These are phyloP conservation scores for Sphagnum magellanicum DNA, from an alignment of 228 moss, liverwort and hornwort species.

Conservation along the genomic window DNA sequence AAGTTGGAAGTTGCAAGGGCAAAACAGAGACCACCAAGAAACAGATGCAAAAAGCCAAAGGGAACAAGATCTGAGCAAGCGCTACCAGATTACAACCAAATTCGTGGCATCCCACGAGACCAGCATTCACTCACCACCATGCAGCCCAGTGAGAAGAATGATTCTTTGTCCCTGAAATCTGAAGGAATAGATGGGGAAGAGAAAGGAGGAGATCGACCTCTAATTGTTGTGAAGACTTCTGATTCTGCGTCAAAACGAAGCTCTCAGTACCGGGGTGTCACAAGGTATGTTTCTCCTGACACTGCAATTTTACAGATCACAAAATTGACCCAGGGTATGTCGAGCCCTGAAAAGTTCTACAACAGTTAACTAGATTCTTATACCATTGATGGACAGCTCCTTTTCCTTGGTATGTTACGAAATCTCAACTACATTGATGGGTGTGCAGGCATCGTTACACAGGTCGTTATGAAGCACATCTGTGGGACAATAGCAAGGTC, in stretches of 20 bases:
- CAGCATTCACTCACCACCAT: slow-evolving; percentile 3
- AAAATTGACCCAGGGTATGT: not conserved
- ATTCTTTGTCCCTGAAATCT: slow-evolving; percentile 4
- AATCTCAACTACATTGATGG: not conserved
- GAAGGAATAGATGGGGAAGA: slow-evolving; percentile 3
- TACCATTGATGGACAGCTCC: slow-evolving; percentile 1
- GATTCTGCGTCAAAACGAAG: slow-evolving; percentile 11
- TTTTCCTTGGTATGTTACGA: not conserved
- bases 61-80: slow-evolving; percentile 10
- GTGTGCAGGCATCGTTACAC: slow-evolving; percentile 54
- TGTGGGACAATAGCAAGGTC: slow-evolving; percentile 54
- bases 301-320: not conserved
- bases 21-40: slow-evolving; percentile 14
- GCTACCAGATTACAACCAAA: slow-evolving; percentile 4
- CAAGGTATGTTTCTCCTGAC: slow-evolving; percentile 22
- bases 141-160: slow-evolving; percentile 7
- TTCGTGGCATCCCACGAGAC: slow-evolving; percentile 2
- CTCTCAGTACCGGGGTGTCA: slow-evolving; percentile 55
- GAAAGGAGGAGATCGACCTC: slow-evolving; percentile 5
- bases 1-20: not conserved
- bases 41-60: slow-evolving; percentile 26
- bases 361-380: not conserved
- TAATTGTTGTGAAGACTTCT: not conserved
- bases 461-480: slow-evolving; percentile 56
- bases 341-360: not conserved